These are phyloP conservation scores for Phaeophleospora eucalypticola DNA, from an alignment of 2,329 filamentous ascomycete species.

Conservation along the genomic window DNA sequence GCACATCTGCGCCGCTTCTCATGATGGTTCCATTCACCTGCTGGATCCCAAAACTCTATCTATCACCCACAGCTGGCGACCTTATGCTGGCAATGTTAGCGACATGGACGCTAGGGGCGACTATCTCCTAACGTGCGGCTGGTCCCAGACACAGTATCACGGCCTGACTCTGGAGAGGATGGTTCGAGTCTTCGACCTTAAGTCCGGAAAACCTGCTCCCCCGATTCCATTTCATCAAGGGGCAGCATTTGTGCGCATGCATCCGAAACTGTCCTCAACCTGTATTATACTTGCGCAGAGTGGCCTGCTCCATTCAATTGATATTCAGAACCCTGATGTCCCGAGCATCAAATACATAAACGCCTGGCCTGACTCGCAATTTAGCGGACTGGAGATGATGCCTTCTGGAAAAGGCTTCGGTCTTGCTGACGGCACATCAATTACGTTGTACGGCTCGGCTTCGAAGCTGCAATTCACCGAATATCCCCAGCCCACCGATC, in stretches of 20 bases:
- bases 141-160: slow-evolving; percentile 75
- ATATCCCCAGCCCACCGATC: slow-evolving; percentile 71
- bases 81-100: slow-evolving; percentile 82
- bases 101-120: slow-evolving; percentile 98
- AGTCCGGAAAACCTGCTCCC: slow-evolving; percentile 79
- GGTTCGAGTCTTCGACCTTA: slow-evolving; percentile 92
- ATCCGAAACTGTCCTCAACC: slow-evolving; percentile 90
- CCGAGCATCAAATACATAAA: slow-evolving; percentile 82
- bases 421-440: slow-evolving; percentile 72
- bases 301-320: slow-evolving; percentile 92
- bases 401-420: slow-evolving; percentile 82
- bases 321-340: slow-evolving; percentile 88
- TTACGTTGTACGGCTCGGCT: slow-evolving; percentile 86
- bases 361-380: slow-evolving; percentile 59
- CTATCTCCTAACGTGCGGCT: slow-evolving; percentile 92
- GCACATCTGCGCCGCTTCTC: slow-evolving; percentile 88
- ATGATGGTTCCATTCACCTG: slow-evolving; percentile 76
- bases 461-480: slow-evolving; percentile 84
- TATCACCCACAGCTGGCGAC: slow-evolving; percentile 82
- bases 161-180: slow-evolving; percentile 84
- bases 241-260: slow-evolving; percentile 92
- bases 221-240: slow-evolving; percentile 90
- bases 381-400: slow-evolving; percentile 79
- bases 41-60: slow-evolving; percentile 74
- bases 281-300: slow-evolving; percentile 88